These are phyloP conservation scores for Penicillium sp. DNA, from an alignment of 2,329 filamentous ascomycete genomes.

Conservation along the genomic window DNA sequence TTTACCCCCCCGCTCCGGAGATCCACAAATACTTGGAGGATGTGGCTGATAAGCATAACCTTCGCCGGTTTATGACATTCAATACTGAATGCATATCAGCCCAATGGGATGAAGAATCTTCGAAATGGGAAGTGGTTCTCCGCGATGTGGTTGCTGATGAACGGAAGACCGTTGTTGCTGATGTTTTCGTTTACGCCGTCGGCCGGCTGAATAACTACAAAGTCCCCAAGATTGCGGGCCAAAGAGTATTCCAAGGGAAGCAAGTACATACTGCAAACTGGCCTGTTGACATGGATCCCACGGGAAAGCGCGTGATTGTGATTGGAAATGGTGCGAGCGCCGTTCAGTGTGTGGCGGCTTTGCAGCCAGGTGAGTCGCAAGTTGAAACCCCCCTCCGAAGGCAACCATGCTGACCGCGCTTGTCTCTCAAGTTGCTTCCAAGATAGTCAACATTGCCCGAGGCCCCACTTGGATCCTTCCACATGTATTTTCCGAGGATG, in stretches of 20 bases:
- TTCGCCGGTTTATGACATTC: slow-evolving; percentile 9
- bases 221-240: slow-evolving; percentile 16
- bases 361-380: slow-evolving; percentile 6
- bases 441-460: slow-evolving; percentile 7
- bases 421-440: not conserved
- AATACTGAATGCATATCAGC: slow-evolving; percentile 2
- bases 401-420: not conserved
- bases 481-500: slow-evolving; percentile 5
- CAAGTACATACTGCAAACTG: slow-evolving; percentile 40
- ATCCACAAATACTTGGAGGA: slow-evolving; percentile 8
- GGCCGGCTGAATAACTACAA: slow-evolving; percentile 19
- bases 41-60: slow-evolving; percentile 10
- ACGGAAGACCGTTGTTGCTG: not conserved
- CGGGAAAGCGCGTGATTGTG: slow-evolving; percentile 5
- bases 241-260: slow-evolving; percentile 30
- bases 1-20: slow-evolving; percentile 8
- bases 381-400: not conserved
- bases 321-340: slow-evolving; percentile 11
- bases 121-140: slow-evolving; percentile 5
- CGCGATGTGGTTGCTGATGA: not conserved
- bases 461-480: slow-evolving; percentile 9
- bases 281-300: slow-evolving; percentile 9
- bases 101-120: slow-evolving; percentile 2
- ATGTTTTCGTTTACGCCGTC: slow-evolving; percentile 11
- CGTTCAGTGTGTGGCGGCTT: slow-evolving; percentile 6